Base-by-base conservation (phyloP, 2,329 filamentous ascomycete genomes). In the Trichoderma arundinaceum region DNA sequence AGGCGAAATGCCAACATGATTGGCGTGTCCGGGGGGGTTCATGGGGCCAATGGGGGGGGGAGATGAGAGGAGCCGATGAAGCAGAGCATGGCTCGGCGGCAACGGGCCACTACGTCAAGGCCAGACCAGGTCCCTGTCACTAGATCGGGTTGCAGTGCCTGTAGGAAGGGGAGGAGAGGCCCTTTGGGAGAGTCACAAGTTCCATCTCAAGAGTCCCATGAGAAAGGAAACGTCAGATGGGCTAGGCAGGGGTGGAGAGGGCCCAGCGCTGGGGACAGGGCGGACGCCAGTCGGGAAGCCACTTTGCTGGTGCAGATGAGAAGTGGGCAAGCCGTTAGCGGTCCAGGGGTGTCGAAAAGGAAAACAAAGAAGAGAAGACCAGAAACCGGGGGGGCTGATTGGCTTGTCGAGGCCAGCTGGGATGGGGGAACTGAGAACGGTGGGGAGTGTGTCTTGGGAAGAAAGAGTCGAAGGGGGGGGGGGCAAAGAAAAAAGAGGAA, bases 1-100 rank as follows among this genome's bases (percentile, higher is more conserved):
- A 71, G 65, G 67, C 67, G 71, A 67, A 67, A 57, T 57, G 67
- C 60, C 66, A 67, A 69, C 74, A 70, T 77, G 75, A 77, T 78
- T 78, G 76, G 76, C 71, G 71, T 70, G 72, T 66, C 69, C 67
- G 70, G 72, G 56, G 33, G 74, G 68, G 69, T 53, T 68, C 69
- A 69, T 65, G 71, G 68, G 71, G 73, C 76, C 76, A 78, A 77
- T 77, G 38, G 58, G 59, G 68, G 69, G 71, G 68, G 69, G 68
- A 70, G 70, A 75, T 73, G 72, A 70, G 70, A 72, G 70, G 71
- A 72, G 74, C 68, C 71, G 69, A 73, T 74, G 74, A 77, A 73
- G 74, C 72, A 75, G 71, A 74, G 72, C 66, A 69, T 46, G 53
- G 41, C 69, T 70, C 70, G 71, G 74, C 71, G 73, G 74, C 73